phyloP scores from a whole-genome alignment of 2,329 filamentous ascomycete species.

The Botryotinia globosa region DNA sequence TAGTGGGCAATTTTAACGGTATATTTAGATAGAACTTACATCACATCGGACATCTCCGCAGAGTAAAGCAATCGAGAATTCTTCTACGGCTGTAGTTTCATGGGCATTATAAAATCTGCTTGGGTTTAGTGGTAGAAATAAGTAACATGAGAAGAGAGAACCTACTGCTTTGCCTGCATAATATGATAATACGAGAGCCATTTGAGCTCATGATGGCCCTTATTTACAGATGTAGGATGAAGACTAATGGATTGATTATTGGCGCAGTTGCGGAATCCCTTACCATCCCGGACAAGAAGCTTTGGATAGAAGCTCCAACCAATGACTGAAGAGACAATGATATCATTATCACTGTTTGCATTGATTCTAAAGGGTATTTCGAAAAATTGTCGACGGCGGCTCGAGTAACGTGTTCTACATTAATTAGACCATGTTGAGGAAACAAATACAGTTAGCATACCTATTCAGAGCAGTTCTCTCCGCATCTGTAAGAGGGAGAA shows the following conservation, averaged over 20 bases:
- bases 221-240: conserved; percentile 87
- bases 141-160: conserved; percentile 24
- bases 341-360: conserved; percentile 74
- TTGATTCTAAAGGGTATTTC: conserved; percentile 75
- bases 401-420: conserved; percentile 56
- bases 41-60: conserved; percentile 88
- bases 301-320: conserved; percentile 97
- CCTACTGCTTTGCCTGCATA: conserved; percentile 83
- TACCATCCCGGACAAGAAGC: conserved; percentile 77
- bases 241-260: conserved; percentile 90
- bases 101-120: conserved; percentile 79
- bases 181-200: conserved; percentile 97
- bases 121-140: conserved; percentile 29
- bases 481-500: conserved; percentile 70
- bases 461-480: conserved; percentile 69
- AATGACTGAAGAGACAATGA: conserved; percentile 76
- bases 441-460: conserved; percentile 39
- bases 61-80: conserved; percentile 78
- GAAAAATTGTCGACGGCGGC: conserved; percentile 70
- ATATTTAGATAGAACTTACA: conserved; percentile 46
- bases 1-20: conserved; percentile 24
- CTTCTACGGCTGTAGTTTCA: conserved; percentile 76
- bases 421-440: not conserved
- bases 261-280: conserved; percentile 84
- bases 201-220: conserved; percentile 61